phyloP scores from a whole-genome alignment of 306 rosid species.

The Sophora flavescens region DNA sequence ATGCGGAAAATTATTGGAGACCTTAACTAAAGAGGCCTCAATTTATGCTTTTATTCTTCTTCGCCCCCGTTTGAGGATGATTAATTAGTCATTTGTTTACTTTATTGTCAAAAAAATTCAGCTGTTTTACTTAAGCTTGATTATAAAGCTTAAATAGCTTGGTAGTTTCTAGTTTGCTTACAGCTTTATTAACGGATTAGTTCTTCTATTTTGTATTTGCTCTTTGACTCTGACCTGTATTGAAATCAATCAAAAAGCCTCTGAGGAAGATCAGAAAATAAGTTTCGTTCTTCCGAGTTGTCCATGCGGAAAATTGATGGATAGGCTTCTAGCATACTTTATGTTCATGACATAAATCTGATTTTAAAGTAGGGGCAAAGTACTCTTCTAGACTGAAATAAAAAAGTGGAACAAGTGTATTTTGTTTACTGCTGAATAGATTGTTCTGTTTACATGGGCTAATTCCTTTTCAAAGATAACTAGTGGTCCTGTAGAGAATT shows the following conservation, averaged over 20 bases:
- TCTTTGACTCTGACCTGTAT: neutral
- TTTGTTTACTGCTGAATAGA: neutral
- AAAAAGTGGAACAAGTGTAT: neutral
- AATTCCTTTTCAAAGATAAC: slow-evolving; percentile 28
- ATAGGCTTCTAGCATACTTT: too few species aligned
- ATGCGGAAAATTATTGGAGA: slow-evolving; percentile 66
- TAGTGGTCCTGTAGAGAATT: slow-evolving; percentile 26
- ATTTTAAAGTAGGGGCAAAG: neutral
- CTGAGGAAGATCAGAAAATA: slow-evolving; percentile 55
- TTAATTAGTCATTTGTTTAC: neutral
- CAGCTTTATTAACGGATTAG: neutral
- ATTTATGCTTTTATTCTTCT: neutral
- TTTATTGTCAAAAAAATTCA: neutral
- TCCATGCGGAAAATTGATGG: slow-evolving; percentile 56
- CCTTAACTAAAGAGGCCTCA: slow-evolving; percentile 67
- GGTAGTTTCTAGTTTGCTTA: neutral
- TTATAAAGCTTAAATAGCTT: neutral
- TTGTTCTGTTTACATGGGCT: slow-evolving; percentile 1
- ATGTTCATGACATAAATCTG: too few species aligned
- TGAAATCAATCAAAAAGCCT: slow-evolving; percentile 30
- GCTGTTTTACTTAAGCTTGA: neutral
- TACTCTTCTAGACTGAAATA: neutral
- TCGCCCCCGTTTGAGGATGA: neutral
- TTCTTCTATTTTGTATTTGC: too few species aligned
- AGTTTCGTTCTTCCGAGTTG: slow-evolving; percentile 60